Base-by-base conservation (phyloP, 352 stramenopile genomes). In the Thalassiosira allenii region DNA sequence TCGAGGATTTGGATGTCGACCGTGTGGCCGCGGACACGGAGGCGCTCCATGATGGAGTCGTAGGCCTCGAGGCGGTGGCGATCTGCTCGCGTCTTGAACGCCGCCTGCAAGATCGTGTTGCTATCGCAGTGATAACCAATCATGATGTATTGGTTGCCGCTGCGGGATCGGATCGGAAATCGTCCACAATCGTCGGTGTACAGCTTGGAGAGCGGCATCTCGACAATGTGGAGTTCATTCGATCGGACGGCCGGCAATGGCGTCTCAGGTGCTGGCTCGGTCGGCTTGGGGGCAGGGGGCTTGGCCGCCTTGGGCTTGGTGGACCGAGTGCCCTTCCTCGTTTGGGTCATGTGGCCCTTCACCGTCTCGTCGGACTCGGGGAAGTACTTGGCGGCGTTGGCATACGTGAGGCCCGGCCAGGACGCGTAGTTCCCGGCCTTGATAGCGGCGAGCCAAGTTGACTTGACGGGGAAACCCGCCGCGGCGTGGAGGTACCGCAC, bases 101-200 rank as follows among this genome's bases (percentile, higher is more conserved):
- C 8, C 8, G 17, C 37, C 9, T 17, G 37, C 37, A 47, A 47
- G 52, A 89, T 87, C n/a, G 37, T 33, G 68, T 89, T 89, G 43
- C 34, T 66, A 57, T 89, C 68, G 17, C 67, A 76, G 58, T 85
- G 66, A 52, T 83, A 87, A 0, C 78, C n/a, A 12, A 89, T 51
- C 34, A 88, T 64, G 9, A 88, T 61, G 41, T 88, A 83, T 29
- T 84, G 33, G 27, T 86, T 83, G 37, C 83, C 83, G 4, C 34
- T 63, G 40, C 29, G 27, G 12, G 71, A 76, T 5, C 32, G 40
- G 23, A 76, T 41, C 23, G 54, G 68, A 44, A 86, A 86, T 12
- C 32, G 37, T 14, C 80, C 80, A 4, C 72, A 82, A 66, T 82
- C 57, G 40, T 88, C 70, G 2, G 63, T 76, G 47, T 79, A 83